A percentile compares a stretch with the other conserved stretches of the same genome.
phyloP scores from a whole-genome alignment of 2,329 filamentous ascomycete genomes.

The Fusarium dimerum region DNA sequence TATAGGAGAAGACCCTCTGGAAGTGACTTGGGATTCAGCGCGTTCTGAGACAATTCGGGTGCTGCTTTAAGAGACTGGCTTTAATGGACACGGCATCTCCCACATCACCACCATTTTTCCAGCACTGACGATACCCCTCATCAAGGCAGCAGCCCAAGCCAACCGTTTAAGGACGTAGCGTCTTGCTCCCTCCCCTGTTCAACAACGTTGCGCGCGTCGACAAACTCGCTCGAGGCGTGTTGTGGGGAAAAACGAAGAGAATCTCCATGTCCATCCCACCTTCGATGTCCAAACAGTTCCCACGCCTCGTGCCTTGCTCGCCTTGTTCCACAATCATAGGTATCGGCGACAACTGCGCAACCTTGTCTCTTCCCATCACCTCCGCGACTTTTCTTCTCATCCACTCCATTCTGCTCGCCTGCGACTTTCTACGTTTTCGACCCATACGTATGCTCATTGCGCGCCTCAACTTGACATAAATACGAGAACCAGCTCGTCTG shows the following conservation, averaged over 20 bases:
- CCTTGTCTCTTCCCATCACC: constrained; percentile 10
- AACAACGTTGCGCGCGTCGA: constrained; percentile 20
- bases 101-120: constrained; percentile 1
- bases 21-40: constrained; percentile 23
- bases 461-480: constrained; percentile 21
- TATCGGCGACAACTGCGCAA: constrained; percentile 19
- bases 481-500: constrained; percentile 6
- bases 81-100: background rate
- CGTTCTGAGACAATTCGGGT: constrained; percentile 19
- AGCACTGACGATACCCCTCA: background rate
- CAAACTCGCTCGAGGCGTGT: constrained; percentile 19
- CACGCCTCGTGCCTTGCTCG: constrained; percentile 21
- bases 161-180: constrained; percentile 19
- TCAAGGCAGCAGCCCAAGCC: constrained; percentile 16
- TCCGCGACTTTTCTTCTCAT: constrained; percentile 20
- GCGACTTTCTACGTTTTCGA: constrained; percentile 9
- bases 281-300: constrained; percentile 10
- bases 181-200: constrained; percentile 5
- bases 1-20: constrained; percentile 20
- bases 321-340: constrained; percentile 22
- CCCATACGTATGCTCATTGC: background rate
- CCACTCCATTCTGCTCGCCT: constrained; percentile 28
- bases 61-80: constrained; percentile 23
- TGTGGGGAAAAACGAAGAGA: constrained; percentile 12
- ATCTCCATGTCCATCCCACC: constrained; percentile 13